Conservation (phyloP, 805 yeast species). For the Metschnikowia santaceciliae region DNA sequence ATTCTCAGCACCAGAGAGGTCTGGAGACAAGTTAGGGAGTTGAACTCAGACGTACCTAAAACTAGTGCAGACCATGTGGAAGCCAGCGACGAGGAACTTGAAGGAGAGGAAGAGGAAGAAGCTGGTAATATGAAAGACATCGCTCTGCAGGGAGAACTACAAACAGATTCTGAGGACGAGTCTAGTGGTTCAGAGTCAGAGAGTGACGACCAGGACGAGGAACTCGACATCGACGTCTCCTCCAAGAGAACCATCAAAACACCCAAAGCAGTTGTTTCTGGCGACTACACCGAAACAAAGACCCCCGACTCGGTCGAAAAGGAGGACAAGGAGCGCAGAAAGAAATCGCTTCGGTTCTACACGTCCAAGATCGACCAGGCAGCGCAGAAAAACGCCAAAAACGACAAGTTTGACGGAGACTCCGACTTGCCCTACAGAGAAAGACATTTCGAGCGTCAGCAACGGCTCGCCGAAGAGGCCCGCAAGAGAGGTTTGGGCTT, state of each 20-base stretch:
- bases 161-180: constrained; percentile 18
- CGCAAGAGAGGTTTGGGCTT: constrained; percentile 64
- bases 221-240: constrained; percentile 44
- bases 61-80: background rate
- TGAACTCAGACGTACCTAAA: constrained; percentile 3
- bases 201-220: constrained; percentile 18
- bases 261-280: constrained; percentile 17
- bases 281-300: constrained; percentile 66
- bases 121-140: constrained; percentile 8
- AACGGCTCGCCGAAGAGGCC: constrained; percentile 83
- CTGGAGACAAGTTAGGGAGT: constrained; percentile 76
- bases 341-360: constrained; percentile 85
- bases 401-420: constrained; percentile 69
- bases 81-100: background rate
- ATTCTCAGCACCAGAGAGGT: constrained; percentile 77
- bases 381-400: constrained; percentile 48
- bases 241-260: constrained; percentile 49
- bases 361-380: constrained; percentile 94
- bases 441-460: constrained; percentile 85
- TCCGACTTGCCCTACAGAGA: constrained; percentile 89
- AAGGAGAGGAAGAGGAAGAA: background rate
- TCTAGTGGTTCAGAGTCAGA: constrained; percentile 13
- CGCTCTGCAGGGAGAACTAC: constrained; percentile 13
- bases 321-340: constrained; percentile 79
- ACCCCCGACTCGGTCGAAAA: constrained; percentile 72